These are phyloP conservation scores for Pyrenochaeta sp. DNA, from an alignment of 2,329 filamentous ascomycete species.

Conservation along the genomic window DNA sequence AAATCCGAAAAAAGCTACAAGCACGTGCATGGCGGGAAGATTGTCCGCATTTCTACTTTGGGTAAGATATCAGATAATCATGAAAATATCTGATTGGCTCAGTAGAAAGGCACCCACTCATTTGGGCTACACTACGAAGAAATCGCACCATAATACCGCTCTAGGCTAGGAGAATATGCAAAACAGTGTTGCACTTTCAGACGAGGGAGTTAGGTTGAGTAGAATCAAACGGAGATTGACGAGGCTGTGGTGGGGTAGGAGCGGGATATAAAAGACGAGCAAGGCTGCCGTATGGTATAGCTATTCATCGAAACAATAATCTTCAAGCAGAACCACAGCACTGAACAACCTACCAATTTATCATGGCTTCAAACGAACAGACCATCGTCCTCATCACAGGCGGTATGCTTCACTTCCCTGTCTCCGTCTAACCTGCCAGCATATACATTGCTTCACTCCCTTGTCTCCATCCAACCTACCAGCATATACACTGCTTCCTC, in stretches of 20 bases:
- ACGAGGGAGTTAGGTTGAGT: background rate
- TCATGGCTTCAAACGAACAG: constrained; percentile 20
- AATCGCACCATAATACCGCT: background rate
- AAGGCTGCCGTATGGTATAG: background rate
- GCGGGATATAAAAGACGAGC: background rate
- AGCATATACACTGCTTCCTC: background rate
- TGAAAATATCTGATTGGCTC: background rate
- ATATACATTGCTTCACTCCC: background rate
- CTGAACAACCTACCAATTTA: background rate
- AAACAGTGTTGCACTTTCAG: background rate
- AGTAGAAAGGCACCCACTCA: background rate
- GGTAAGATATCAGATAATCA: background rate
- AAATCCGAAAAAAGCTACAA: background rate
- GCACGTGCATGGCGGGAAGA: background rate
- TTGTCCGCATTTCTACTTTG: background rate
- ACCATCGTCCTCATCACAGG: constrained; percentile 47
- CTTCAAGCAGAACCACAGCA: background rate
- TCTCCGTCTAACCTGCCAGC: background rate
- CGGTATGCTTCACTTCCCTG: constrained; percentile 31
- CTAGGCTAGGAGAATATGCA: background rate
- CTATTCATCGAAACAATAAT: background rate
- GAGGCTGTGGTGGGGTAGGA: background rate
- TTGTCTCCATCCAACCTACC: background rate
- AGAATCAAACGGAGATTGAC: no score
- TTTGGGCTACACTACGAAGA: background rate